Conservation (phyloP, 768 basidiomycete species). For the Paxillus ammoniavirescens region DNA sequence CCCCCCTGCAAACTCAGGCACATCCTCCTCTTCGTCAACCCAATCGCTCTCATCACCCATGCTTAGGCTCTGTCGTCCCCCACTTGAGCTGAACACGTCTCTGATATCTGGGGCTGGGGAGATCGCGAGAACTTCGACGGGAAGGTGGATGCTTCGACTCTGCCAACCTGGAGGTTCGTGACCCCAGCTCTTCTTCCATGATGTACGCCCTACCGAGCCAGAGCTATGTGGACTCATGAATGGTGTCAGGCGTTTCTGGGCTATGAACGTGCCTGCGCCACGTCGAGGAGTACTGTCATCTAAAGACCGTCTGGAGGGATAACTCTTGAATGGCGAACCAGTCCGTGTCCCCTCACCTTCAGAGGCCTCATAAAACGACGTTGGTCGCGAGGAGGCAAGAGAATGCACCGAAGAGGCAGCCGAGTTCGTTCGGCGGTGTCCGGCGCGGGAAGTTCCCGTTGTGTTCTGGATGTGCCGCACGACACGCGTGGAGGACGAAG, state of each 20-base stretch:
- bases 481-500: constrained; percentile 81
- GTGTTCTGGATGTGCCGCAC: constrained; percentile 59
- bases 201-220: constrained; percentile 57
- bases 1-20: constrained; percentile 69
- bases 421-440: constrained; percentile 74
- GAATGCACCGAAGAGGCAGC: constrained; percentile 78
- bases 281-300: constrained; percentile 46
- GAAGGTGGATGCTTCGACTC: constrained; percentile 57
- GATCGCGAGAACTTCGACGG: constrained; percentile 76
- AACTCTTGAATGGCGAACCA: constrained; percentile 59
- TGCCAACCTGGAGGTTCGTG: constrained; percentile 86
- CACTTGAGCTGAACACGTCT: constrained; percentile 66
- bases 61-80: constrained; percentile 55
- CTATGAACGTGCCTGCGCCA: constrained; percentile 63
- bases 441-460: constrained; percentile 34
- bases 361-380: constrained; percentile 74
- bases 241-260: constrained; percentile 77
- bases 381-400: constrained; percentile 69
- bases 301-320: constrained; percentile 43
- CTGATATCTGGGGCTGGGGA: constrained; percentile 56
- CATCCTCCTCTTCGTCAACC: constrained; percentile 86
- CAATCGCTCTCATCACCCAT: constrained; percentile 82
- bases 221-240: constrained; percentile 57
- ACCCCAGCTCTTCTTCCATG: constrained; percentile 92
- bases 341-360: constrained; percentile 66